Evolutionary conservation across 2,329 filamentous ascomycete species (phyloP), one percentile per base, ranked within the genome.

Genomic region (Fusarium musae): DNA sequence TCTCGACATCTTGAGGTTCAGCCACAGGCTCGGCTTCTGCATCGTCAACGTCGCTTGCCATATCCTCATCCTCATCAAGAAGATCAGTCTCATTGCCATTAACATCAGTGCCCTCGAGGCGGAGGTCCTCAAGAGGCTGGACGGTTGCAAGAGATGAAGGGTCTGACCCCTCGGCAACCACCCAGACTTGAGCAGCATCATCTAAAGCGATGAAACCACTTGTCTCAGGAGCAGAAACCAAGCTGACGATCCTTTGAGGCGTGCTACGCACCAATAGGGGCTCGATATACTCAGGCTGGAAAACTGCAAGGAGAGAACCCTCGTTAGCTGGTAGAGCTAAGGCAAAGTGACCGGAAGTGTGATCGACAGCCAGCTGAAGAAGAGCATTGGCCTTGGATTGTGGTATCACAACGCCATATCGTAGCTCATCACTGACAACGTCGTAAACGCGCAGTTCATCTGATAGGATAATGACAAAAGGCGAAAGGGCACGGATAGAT

Each of bases 361-460:
- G 81, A 78, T 97, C 93, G 57, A 93, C 88, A n/a, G 93, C 92
- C 15, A 98, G 85, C 63, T 93, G 91, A 61, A 89, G 84, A 71
- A 91, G 83, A 52, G 88, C 66, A 56, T 81, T 80, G 64, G 82
- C 78, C 26, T 79, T 79, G n/a, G 80, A 78, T 57, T 85, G 81
- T 43, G 82, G 85, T 19, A 95, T 83, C 32, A 87, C 84, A 57
- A 93, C 85, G 54, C 89, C 90, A 78, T 92, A 94, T 40, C 89
- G 88, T 52, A 95, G 86, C 75, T 92, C 88, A 77, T 97, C 93
- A 57, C 91, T 87, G 12, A 98, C 93, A 16, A 97, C 88, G 80
- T 99, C 93, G 86, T 94, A 97, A 40, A 97, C 91, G 44, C 90
- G 87, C 13, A 98, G 86, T 34, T 90, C 88, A 47, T 92, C 87